phyloP scores from a whole-genome alignment of 306 rosid genomes.

The Prunus salicina region DNA sequence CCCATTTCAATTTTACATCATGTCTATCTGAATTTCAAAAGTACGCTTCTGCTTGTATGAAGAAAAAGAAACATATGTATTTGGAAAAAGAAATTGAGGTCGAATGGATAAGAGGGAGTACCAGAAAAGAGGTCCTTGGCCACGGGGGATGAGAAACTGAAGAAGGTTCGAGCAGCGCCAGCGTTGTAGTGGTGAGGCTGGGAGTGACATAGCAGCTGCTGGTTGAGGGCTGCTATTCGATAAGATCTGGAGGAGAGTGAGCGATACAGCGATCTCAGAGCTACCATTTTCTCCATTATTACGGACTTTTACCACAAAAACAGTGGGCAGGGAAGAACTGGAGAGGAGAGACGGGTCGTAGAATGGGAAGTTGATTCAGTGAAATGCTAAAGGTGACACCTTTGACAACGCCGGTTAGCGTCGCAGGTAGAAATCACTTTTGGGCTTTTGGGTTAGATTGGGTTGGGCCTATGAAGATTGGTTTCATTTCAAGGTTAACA shows the following conservation, averaged over 20 bases:
- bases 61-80: neutral
- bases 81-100: neutral
- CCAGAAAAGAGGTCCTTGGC: conserved; percentile 15
- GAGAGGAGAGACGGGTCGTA: neutral
- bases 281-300: conserved; percentile 51
- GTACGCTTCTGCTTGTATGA: neutral
- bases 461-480: neutral
- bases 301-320: neutral
- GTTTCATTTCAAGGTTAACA: neutral
- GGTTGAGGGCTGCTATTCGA: conserved; percentile 21
- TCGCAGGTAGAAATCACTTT: neutral
- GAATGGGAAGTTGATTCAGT: neutral
- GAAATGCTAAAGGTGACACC: neutral
- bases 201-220: conserved; percentile 2
- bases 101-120: conserved; percentile 2
- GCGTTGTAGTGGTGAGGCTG: conserved; percentile 15
- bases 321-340: neutral
- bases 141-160: conserved; percentile 24
- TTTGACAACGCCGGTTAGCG: neutral
- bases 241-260: conserved; percentile 62
- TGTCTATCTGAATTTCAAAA: neutral
- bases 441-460: neutral
- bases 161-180: conserved; percentile 28
- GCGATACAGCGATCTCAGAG: conserved; percentile 60
- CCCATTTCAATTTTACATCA: neutral